These are phyloP conservation scores for Silene coronaria DNA, from an alignment of 179 eudicot species.

Conservation along the genomic window DNA sequence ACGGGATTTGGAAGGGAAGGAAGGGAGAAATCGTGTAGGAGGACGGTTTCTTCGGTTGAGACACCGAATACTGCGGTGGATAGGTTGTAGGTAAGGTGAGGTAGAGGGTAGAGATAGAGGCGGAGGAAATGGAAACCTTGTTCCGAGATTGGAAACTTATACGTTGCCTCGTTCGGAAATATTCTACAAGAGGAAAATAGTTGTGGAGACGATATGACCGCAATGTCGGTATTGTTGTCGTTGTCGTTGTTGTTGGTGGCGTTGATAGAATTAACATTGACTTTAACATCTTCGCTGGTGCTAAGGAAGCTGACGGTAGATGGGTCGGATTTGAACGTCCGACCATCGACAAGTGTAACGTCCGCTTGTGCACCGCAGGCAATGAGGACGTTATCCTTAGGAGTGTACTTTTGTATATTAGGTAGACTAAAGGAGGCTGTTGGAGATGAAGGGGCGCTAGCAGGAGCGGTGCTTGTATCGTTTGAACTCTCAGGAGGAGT, in stretches of 20 bases:
- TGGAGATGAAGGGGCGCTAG: background rate
- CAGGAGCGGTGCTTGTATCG: background rate
- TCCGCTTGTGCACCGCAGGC: conserved; percentile 58
- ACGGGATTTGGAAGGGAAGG: conserved; percentile 25
- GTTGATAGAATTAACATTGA: conserved; percentile 35
- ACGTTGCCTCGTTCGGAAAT: conserved; percentile 50
- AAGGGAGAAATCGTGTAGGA: conserved; percentile 55
- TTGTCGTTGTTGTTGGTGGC: conserved; percentile 14
- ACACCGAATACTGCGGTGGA: conserved; percentile 52
- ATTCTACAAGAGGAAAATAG: conserved; percentile 59
- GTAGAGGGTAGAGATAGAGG: conserved; percentile 65
- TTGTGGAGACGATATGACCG: conserved; percentile 26
- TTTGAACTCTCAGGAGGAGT: too few species aligned
- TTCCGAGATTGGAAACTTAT: conserved; percentile 50
- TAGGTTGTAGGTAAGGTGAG: conserved; percentile 55
- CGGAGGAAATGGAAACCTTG: conserved; percentile 70
- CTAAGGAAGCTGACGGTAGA: conserved; percentile 54
- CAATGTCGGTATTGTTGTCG: conserved; percentile 16
- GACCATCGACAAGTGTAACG: conserved; percentile 51
- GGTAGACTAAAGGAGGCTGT: background rate
- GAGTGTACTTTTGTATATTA: conserved; percentile 32
- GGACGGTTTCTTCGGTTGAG: conserved; percentile 51
- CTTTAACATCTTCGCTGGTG: conserved; percentile 57
- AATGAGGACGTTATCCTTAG: conserved; percentile 60
- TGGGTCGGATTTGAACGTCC: conserved; percentile 74